A percentile compares a stretch with the other conserved stretches of the same genome.
Conservation (phyloP, 2,329 filamentous ascomycete genomes). For the Arthrobotrys pseudoclavata region DNA sequence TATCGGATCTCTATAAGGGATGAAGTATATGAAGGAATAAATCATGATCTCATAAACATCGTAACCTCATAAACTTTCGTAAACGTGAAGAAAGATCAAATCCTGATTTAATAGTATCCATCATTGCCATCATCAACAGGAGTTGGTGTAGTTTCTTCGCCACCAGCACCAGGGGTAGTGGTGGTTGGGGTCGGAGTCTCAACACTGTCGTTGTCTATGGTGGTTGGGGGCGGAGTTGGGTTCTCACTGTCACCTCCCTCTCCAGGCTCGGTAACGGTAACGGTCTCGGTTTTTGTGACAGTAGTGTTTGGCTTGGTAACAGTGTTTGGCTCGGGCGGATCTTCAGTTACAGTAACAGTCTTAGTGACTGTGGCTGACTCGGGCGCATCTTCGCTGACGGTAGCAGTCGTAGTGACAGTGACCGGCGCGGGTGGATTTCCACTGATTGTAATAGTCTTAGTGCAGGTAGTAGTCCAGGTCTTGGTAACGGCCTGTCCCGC, state of each 20-base stretch:
- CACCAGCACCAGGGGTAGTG: neutral
- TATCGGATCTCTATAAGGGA: too few relatives aligned
- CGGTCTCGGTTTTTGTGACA: neutral
- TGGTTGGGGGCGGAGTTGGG: conserved; percentile 1
- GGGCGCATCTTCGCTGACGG: neutral
- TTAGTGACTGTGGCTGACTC: neutral
- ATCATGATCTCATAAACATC: conserved; percentile 10
- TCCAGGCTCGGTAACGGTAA: neutral
- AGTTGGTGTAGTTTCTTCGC: neutral
- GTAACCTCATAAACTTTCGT: neutral
- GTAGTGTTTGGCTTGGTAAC: neutral
- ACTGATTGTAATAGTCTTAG: neutral
- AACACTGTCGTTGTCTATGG: neutral
- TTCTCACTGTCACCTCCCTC: neutral
- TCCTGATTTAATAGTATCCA: neutral
- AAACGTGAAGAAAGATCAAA: neutral
- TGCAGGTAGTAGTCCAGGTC: too few relatives aligned
- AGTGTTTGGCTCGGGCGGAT: neutral
- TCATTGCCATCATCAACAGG: neutral
- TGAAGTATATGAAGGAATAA: neutral
- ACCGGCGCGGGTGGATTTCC: too few relatives aligned
- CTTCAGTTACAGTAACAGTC: neutral
- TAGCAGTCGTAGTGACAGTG: neutral
- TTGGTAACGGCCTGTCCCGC: neutral
- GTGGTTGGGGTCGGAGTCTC: neutral